phyloP scores from a whole-genome alignment of 1,139 yeast species.

The Geotrichum restrictum region DNA sequence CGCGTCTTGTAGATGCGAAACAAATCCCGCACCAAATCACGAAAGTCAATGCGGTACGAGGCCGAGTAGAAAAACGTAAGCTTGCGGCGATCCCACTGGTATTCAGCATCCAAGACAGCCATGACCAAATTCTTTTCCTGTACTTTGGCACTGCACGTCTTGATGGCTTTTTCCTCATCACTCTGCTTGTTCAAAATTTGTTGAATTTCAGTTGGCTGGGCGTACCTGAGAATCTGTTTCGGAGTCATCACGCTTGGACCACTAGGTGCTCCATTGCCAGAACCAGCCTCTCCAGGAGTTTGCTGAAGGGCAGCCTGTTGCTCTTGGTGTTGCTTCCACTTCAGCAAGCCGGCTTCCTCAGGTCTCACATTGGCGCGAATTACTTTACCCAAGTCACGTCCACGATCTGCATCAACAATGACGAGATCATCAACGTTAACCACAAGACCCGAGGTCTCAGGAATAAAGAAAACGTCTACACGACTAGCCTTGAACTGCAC shows the following conservation, averaged over 20 bases:
- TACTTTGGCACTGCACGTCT: constrained; percentile 57
- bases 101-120: constrained; percentile 70
- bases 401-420: constrained; percentile 96
- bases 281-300: constrained; percentile 29
- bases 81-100: constrained; percentile 92
- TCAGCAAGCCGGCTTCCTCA: constrained; percentile 77
- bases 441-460: constrained; percentile 48
- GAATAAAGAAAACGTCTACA: constrained; percentile 73
- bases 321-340: constrained; percentile 74
- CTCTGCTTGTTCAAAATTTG: constrained; percentile 57
- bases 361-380: constrained; percentile 61
- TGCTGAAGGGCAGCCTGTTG: constrained; percentile 58
- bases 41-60: constrained; percentile 80
- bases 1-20: constrained; percentile 93
- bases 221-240: constrained; percentile 70
- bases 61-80: constrained; percentile 86
- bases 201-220: constrained; percentile 57
- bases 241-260: constrained; percentile 40
- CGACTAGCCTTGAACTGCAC: constrained; percentile 87
- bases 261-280: constrained; percentile 15
- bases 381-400: constrained; percentile 82
- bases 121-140: constrained; percentile 47
- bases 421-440: constrained; percentile 73
- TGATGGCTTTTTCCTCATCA: constrained; percentile 72
- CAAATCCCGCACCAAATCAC: constrained; percentile 85